Base-by-base conservation (phyloP, 495 filamentous ascomycete genomes). In the Daldinia loculata region DNA sequence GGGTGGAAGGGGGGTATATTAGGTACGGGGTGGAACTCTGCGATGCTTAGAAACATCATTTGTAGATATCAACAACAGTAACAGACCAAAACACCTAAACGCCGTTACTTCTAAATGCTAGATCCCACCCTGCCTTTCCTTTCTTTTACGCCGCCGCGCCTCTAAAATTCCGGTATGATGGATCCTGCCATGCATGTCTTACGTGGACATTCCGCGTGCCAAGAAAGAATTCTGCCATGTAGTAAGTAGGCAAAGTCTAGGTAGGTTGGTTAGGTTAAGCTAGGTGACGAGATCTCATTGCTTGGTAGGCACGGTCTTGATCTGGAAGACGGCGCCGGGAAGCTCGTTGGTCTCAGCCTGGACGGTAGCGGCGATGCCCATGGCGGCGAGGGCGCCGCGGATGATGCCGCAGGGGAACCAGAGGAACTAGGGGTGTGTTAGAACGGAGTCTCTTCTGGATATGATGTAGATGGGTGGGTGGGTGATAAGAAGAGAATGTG, bases 351-450 rank as follows among this genome's bases (percentile, higher is more conserved):
- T 90, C 81, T 97, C 95, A 12, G 92, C 95, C 74, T 97, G 92
- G 15, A 98, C 95, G 0, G 71, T 94, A 4, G 95, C 94, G 70
- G 91, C 87, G 66, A 99, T 94, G 15, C 95, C 95, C 85, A 99
- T 85, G 58, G 90, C 93, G 9, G 94, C 91, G 22, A 99, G 83
- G 36, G 93, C 92, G 57, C 95, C 95, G 43, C 95, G 85, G 53
- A 99, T 91, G 19, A 99, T 84, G 64, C 95, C 95, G 73, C 93
- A 95, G 5, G 95, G 95, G 77, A 98, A 97, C 89, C 91, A 97
- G 14, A 99, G 86, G 78, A 94, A 97, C 92, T 95, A 61, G 5
- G 2, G 7, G n/a, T 27, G 52, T 61, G 57, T 63, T 30, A 63
- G 61, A 51, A 15, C 1, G n/a, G n/a, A 11, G n/a, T 22, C 9